Conservation (phyloP, 179 eudicot species). For the Gypsophila paniculata region DNA sequence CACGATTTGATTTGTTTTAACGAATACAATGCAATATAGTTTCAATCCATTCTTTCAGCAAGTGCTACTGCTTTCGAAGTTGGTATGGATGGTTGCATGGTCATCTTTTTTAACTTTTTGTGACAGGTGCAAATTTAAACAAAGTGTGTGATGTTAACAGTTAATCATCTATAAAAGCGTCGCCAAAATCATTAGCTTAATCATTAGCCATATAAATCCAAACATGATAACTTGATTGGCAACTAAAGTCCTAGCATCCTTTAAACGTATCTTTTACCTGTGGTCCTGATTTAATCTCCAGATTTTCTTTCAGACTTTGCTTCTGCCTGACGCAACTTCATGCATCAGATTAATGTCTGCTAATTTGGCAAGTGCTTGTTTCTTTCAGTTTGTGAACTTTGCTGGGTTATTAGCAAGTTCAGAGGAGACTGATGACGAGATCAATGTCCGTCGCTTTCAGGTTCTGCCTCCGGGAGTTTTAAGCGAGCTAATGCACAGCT, state of each 20-base stretch:
- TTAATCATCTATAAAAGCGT: neutral
- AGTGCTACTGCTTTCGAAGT: conserved; percentile 9
- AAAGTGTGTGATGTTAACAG: neutral
- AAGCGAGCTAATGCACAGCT: neutral
- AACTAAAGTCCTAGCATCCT: neutral
- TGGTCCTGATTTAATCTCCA: neutral
- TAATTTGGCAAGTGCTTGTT: neutral
- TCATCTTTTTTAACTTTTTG: neutral
- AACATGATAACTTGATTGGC: neutral
- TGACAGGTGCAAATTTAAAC: neutral
- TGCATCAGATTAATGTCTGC: neutral
- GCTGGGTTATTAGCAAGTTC: neutral
- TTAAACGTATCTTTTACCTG: neutral
- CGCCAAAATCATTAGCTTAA: neutral
- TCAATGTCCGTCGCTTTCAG: neutral
- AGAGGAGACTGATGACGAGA: neutral
- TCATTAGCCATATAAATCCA: conserved; percentile 17
- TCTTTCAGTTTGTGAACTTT: neutral
- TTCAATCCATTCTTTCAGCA: neutral
- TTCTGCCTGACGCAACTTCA: neutral
- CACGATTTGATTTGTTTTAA: neutral
- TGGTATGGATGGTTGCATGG: neutral
- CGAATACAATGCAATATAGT: too few relatives aligned
- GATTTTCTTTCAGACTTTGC: neutral
- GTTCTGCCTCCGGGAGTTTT: neutral